Base-by-base conservation (phyloP, 1,284 basidiomycete genomes). In the Sanghuangporus baumii region DNA sequence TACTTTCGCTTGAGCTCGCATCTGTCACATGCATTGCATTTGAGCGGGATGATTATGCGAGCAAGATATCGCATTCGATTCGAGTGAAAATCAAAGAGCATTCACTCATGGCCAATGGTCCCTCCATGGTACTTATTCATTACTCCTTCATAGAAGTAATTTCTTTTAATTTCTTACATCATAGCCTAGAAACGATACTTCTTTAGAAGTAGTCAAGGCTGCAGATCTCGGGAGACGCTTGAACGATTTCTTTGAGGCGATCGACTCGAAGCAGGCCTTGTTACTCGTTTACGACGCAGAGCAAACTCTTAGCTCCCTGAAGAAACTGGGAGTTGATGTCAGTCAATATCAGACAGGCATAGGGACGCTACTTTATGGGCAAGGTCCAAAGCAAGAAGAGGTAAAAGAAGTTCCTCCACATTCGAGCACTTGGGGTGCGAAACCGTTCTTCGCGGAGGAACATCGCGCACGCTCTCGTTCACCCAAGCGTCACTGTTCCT, bases 1-100 rank as follows among this genome's bases (percentile, higher is more conserved):
- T 75, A 6, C 67, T 75, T 5, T 73, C 75, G 59, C 59, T 75
- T 8, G 71, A 74, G 5, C 74, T 72, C 71, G 69, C 73, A 7
- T 68, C 67, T 34, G 72, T 71, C 47, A 63, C 66, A 18, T 63
- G 66, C 14, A 67, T 69, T 3, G 61, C 63, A 18, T 55, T 67
- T 18, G 63, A 63, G 26, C 61, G 62, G 16, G 65, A 69, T 54
- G 51, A 58, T 38, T 58, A 58, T 69, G 47, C 60, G 43, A 16
- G 36, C 9, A 51, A 62, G 67, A 6, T 54, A 59, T 8, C 65
- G 66, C 0, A 70, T 31, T 40, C 69, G 2, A 67, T 67, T 0
- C 71, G 74, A 47, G 50, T 72, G 16, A 63, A 62, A 11, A 50
- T 73, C 2, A 61, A 71, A 46, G 73, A 74, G 57, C 68, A 69